A percentile compares a stretch with the other conserved stretches of the same genome.
Evolutionary conservation across 768 basidiomycete species (phyloP).

Genomic region (Suillus clintonianus): DNA sequence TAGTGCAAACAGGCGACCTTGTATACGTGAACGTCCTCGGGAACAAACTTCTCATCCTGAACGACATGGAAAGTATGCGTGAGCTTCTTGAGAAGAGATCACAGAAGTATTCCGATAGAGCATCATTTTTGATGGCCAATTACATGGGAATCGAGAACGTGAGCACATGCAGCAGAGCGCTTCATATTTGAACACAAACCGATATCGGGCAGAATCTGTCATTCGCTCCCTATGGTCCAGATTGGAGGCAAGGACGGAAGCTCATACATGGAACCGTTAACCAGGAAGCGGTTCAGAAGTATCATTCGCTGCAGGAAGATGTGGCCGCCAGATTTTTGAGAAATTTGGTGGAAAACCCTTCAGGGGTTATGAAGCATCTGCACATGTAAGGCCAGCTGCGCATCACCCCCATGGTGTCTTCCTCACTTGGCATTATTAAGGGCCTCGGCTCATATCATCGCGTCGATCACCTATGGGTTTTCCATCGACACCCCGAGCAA

Average conservation of each 20-base stretch:
- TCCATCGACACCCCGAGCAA: constrained; percentile 4
- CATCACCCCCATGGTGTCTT: background rate
- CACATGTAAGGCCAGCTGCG: background rate
- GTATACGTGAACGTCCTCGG: constrained; percentile 16
- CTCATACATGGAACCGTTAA: constrained; percentile 1
- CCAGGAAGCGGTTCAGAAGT: constrained; percentile 7
- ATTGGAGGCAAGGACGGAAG: constrained; percentile 13
- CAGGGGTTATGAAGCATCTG: constrained; percentile 4
- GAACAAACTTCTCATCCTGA: constrained; percentile 18
- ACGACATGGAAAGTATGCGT: constrained; percentile 26
- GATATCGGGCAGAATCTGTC: background rate
- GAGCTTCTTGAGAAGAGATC: constrained; percentile 33
- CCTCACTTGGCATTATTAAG: background rate
- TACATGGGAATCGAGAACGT: constrained; percentile 8
- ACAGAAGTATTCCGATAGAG: constrained; percentile 18
- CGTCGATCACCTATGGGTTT: constrained; percentile 9
- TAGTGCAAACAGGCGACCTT: constrained; percentile 12
- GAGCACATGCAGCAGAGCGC: background rate
- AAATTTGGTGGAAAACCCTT: constrained; percentile 6
- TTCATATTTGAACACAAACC: background rate
- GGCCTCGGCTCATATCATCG: constrained; percentile 6
- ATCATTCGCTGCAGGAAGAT: constrained; percentile 7
- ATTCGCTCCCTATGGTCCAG: constrained; percentile 16
- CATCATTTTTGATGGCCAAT: constrained; percentile 10
- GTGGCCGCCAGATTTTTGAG: constrained; percentile 4